Evolutionary conservation across 176 grass and related monocot genomes (phyloP).

Genomic region (Poa pratensis): DNA sequence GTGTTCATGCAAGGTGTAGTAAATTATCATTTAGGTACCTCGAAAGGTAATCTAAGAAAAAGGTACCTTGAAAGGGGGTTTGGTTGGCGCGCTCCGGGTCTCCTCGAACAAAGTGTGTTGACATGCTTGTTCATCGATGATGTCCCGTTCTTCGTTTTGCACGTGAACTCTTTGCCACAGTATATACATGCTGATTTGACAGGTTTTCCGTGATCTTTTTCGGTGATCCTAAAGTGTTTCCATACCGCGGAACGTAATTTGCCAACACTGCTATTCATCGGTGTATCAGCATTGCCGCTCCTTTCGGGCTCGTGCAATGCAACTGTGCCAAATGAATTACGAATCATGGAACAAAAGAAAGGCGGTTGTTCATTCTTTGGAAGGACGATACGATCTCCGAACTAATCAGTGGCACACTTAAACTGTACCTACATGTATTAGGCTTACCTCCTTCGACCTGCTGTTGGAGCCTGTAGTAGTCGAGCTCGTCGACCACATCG

Average conservation of each 20-base stretch:
- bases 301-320: no score
- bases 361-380: no score
- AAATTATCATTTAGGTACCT: no score
- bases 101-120: background rate
- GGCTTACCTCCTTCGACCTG: conserved; percentile 10
- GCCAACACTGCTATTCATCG: background rate
- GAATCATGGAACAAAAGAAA: no score
- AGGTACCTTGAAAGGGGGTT: background rate
- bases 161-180: background rate
- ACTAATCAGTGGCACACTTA: no score
- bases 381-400: no score
- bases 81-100: background rate
- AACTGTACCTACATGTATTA: no score
- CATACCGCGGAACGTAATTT: background rate
- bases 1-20: no score
- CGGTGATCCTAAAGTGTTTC: background rate
- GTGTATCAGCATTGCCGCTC: background rate
- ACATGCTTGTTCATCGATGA: conserved; percentile 16
- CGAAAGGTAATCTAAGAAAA: no score
- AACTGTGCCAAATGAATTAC: no score
- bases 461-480: conserved; percentile 38
- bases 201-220: background rate
- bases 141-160: background rate
- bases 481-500: conserved; percentile 35
- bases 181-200: background rate